These are phyloP conservation scores for Planoprotostelium fungivorum DNA, from an alignment of 78 protist genomes.

Conservation along the genomic window DNA sequence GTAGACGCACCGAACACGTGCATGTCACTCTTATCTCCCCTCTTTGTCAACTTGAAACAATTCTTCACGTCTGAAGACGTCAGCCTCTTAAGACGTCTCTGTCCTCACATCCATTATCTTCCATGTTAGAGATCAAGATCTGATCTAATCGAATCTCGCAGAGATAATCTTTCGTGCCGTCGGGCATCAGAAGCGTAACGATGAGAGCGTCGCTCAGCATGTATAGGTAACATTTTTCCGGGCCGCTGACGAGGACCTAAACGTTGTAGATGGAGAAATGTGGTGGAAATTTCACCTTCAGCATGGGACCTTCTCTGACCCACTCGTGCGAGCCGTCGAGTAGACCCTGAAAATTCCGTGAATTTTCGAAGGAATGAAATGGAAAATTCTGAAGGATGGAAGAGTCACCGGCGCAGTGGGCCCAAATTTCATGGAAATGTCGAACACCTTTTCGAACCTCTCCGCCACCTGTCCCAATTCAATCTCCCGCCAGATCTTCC, in stretches of 20 bases:
- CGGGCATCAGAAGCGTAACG: background rate
- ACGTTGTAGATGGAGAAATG: background rate
- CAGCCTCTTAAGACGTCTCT: background rate
- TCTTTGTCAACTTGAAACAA: background rate
- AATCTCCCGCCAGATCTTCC: background rate
- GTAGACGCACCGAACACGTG: background rate
- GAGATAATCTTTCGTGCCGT: background rate
- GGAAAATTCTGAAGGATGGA: no score
- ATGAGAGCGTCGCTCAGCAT: background rate
- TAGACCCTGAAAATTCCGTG: background rate
- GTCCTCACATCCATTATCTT: background rate
- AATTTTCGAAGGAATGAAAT: no score
- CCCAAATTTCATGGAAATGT: background rate
- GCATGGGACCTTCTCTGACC: background rate
- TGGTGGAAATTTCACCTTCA: background rate
- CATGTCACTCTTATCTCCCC: background rate
- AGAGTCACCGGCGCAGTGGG: background rate
- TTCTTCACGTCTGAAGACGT: background rate
- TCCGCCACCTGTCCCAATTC: background rate
- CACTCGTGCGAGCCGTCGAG: background rate
- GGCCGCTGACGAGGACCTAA: background rate
- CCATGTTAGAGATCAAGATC: background rate
- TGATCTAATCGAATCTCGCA: background rate
- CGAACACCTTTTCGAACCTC: background rate
- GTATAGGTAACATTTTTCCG: background rate